Evolutionary conservation across 352 stramenopile species (phyloP), one percentile per base, ranked within the genome.

Genomic region (Phytophthora agathidicida): DNA sequence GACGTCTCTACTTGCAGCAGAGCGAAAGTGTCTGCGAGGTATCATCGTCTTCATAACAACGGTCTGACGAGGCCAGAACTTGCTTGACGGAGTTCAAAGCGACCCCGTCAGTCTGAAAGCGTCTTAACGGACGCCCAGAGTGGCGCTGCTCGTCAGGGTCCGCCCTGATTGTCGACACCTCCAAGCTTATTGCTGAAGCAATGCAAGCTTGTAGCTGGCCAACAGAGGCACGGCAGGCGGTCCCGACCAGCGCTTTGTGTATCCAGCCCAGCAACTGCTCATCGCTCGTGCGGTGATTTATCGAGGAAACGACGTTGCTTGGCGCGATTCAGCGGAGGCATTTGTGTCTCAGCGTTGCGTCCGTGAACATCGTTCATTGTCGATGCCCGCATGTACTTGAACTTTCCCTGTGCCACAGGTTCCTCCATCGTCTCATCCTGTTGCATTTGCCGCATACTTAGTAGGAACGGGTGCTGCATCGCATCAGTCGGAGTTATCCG

Each of bases 401-500:
- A 74, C 16, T 81, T 83, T 32, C 75, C 72, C 37, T 79, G 73
- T 9, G 71, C 61, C 7, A 44, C 42, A 32, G 71, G 50, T 9
- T 51, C n/a, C 30, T 73, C 45, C 60, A 77, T 72, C 53, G 55
- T 47, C 54, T 72, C 64, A 46, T 88, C 73, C 3, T 50, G 62
- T 31, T 70, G 63, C 38, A 68, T 63, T 31, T 82, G 63, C 2
- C 66, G 68, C 45, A 71, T 62, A n/a, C 60, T 59, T 11, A 68
- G 70, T 28, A 98, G 80, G 56, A 98, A 99, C 1, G 96, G 91
- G 70, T 99, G 96, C 10, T 85, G 64, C 32, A 99, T 74, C n/a
- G 96, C 96, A 63, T 98, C 86, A 0, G 80, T 78, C 38, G 96
- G 95, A 8, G 75, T 91, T 61, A 99, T 98, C 42, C 97, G 80